These are phyloP conservation scores for Xylariomycetidae sp. DNA, from an alignment of 2,329 filamentous ascomycete genomes.

Conservation along the genomic window DNA sequence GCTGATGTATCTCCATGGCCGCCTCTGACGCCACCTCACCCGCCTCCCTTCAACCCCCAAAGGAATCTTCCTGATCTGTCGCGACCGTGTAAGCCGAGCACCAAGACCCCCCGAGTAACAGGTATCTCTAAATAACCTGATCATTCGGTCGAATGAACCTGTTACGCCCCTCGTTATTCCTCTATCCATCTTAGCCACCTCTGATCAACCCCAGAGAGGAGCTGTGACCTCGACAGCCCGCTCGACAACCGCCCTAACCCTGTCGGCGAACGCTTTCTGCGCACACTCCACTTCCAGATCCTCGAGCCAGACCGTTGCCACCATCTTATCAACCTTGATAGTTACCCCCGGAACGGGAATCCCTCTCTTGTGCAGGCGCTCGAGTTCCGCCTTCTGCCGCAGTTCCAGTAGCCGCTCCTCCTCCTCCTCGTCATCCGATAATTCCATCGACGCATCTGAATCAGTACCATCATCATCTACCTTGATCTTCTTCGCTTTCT, in stretches of 20 bases:
- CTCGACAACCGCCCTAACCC: conserved; percentile 86
- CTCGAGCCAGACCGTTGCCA: conserved; percentile 89
- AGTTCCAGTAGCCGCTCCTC: conserved; percentile 45
- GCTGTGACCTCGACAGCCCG: conserved; percentile 83
- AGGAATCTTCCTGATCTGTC: too few species aligned
- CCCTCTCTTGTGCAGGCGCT: conserved; percentile 74
- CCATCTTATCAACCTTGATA: conserved; percentile 82
- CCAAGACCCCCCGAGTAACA: too few species aligned
- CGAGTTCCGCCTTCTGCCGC: conserved; percentile 63
- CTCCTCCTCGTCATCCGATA: conserved; percentile 32
- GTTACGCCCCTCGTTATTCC: too few species aligned
- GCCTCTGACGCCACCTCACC: too few species aligned
- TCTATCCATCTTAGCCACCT: too few species aligned
- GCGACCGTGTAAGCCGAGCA: too few species aligned
- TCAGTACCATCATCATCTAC: conserved; percentile 29
- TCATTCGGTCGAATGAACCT: too few species aligned
- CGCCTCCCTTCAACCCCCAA: too few species aligned
- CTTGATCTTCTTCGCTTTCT: conserved; percentile 26
- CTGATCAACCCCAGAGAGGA: conserved; percentile 60
- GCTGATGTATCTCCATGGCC: too few species aligned
- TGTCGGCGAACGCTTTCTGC: conserved; percentile 73
- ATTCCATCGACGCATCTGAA: conserved; percentile 32
- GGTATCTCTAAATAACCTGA: too few species aligned
- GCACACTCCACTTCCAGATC: conserved; percentile 83
- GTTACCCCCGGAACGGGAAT: conserved; percentile 87